A percentile compares a stretch with the other conserved stretches of the same genome.
phyloP scores from a whole-genome alignment of 345 rosid genomes.

The Cardamine chenopodiifolia region DNA sequence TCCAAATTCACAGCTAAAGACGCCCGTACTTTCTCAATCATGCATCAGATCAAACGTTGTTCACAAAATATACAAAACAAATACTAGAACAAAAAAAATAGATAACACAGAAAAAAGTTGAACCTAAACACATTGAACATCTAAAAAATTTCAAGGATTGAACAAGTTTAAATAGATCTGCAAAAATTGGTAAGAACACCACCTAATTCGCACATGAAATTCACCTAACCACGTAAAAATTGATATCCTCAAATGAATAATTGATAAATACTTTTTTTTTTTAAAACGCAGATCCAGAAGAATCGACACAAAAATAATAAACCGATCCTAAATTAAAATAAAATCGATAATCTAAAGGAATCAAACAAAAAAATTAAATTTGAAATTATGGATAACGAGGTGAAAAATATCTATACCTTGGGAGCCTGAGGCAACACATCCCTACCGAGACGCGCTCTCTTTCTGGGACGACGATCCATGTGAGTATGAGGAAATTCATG shows the following conservation, averaged over 20 bases:
- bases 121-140: slow-evolving; percentile 3
- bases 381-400: background rate
- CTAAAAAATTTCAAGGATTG: background rate
- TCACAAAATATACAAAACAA: slow-evolving; percentile 1
- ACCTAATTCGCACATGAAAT: slow-evolving; percentile 2
- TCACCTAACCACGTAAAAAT: slow-evolving; percentile 12
- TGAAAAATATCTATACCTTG: slow-evolving; percentile 51
- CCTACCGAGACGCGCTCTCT: slow-evolving; percentile 92
- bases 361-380: background rate
- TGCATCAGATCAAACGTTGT: slow-evolving; percentile 12
- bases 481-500: slow-evolving; percentile 67
- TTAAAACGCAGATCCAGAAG: slow-evolving; percentile 13
- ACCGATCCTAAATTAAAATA: slow-evolving; percentile 16
- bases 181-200: background rate
- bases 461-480: slow-evolving; percentile 83
- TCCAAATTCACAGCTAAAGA: background rate
- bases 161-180: slow-evolving; percentile 19
- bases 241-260: background rate
- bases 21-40: background rate
- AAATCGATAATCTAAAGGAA: background rate
- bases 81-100: background rate
- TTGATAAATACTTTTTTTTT: no score
- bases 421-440: slow-evolving; percentile 66
- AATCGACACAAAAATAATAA: background rate
- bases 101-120: background rate